Evolutionary conservation across 2,329 filamentous ascomycete genomes (phyloP).

Genomic region (Sclerotinia trifoliorum): DNA sequence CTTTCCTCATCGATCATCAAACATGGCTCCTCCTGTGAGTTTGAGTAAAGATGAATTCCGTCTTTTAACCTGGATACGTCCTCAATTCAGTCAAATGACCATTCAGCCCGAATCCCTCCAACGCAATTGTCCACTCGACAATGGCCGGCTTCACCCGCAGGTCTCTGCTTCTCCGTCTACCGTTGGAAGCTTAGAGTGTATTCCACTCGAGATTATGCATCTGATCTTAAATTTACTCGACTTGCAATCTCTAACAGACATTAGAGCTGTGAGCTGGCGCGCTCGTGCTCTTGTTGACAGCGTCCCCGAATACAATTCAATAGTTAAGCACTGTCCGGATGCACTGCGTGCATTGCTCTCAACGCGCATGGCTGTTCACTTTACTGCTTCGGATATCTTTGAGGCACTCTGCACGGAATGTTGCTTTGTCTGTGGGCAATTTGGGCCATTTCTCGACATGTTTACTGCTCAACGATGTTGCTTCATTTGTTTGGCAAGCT

Average conservation of each 20-base stretch:
- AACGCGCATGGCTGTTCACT: neutral
- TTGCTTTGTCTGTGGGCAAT: neutral
- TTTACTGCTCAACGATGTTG: neutral
- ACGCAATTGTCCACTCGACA: neutral
- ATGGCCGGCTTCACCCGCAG: neutral
- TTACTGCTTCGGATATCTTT: neutral
- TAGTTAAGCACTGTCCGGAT: neutral
- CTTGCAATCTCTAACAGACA: too few relatives aligned
- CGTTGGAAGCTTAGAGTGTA: neutral
- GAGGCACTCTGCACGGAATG: neutral
- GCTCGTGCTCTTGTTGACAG: neutral
- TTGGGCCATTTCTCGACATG: neutral
- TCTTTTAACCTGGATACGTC: neutral
- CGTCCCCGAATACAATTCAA: neutral
- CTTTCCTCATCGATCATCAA: neutral
- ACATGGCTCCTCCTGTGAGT: neutral
- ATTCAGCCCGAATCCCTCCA: neutral
- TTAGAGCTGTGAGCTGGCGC: neutral
- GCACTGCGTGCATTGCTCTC: neutral
- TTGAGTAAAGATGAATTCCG: neutral
- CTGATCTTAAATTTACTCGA: neutral
- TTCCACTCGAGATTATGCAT: neutral
- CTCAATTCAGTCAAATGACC: neutral
- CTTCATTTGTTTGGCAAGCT: neutral
- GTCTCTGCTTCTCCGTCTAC: neutral